Evolutionary conservation across 352 stramenopile species (phyloP), one percentile per base, ranked within the genome.

Genomic region (Phytopythium helicoides): DNA sequence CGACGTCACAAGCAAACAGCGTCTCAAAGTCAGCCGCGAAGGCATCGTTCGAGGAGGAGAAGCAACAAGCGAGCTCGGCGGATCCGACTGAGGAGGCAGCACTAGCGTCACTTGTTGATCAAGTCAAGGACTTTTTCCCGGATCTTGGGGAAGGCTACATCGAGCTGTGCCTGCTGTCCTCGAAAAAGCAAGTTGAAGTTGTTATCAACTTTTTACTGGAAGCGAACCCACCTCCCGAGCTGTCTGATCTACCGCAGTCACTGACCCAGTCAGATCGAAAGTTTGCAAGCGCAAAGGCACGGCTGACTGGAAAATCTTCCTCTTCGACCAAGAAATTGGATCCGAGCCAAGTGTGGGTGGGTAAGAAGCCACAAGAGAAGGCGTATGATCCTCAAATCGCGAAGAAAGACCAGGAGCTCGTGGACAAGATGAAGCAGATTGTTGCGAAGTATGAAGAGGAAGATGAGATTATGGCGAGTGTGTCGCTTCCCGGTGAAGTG

Each of bases 201-300:
- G 77, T 84, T 28, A 75, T 86, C 48, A 83, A 86, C 49, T 81
- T 74, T 39, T 42, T 88, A 34, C 36, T 88, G 6, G 77, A 88
- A 52, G 71, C 54, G 34, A 80, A 82, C 34, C 68, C 66, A 11
- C 69, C 73, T 7, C 57, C 71, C 0, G 56, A 62, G 34, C 22
- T 84, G 22, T 28, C 71, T 12, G 58, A 72, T 9, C 58, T 84
- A 2, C 57, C 44, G 3, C 54, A 62, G 36, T 44, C 60, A 34
- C 59, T 84, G 35, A 53, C 65, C 22, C 60, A 64, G 7, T 64
- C 58, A 12, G 68, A 80, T 23, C 18, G 57, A 21, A 46, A 66
- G 22, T 80, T 74, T 47, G 45, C 33, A 4, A 55, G 46, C 3
- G 28, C 68, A 25, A 39, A 71, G 35, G 56, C 70, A 15, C 60